Evolutionary conservation across 768 basidiomycete genomes (phyloP).

Genomic region (Hericium coralloides): DNA sequence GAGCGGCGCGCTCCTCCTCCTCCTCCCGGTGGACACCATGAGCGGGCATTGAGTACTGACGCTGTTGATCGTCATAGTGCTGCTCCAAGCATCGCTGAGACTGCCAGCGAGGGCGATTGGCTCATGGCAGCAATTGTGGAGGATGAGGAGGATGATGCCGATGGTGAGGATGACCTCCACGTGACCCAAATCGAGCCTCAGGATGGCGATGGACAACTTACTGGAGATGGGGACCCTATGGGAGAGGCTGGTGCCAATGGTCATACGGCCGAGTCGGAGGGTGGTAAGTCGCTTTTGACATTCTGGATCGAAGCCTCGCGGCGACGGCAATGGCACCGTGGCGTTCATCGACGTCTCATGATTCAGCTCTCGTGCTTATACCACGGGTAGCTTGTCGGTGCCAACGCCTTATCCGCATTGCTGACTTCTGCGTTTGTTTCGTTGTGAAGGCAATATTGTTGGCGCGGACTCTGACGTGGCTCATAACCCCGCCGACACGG

Average conservation of each 20-base stretch:
- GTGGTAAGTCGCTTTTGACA: constrained; percentile 22
- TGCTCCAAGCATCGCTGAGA: constrained; percentile 58
- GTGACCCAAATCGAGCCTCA: constrained; percentile 4
- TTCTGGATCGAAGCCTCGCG: constrained; percentile 7
- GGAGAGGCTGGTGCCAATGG: background rate
- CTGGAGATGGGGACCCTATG: background rate
- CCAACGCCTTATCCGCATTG: constrained; percentile 35
- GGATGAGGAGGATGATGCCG: constrained; percentile 46
- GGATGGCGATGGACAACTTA: constrained; percentile 1
- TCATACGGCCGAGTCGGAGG: background rate
- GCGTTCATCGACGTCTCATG: background rate
- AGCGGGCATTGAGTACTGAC: constrained; percentile 41
- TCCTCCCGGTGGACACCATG: constrained; percentile 37
- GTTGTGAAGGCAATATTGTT: constrained; percentile 32
- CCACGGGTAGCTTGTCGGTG: constrained; percentile 2
- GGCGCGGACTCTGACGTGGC: constrained; percentile 27
- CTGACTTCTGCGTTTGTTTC: constrained; percentile 50
- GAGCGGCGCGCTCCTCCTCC: constrained; percentile 61
- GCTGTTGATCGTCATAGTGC: constrained; percentile 48
- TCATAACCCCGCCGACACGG: constrained; percentile 15
- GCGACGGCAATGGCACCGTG: constrained; percentile 19
- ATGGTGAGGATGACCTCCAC: constrained; percentile 18
- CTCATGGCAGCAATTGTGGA: constrained; percentile 82
- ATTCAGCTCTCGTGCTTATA: background rate
- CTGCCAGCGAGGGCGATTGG: constrained; percentile 74